Evolutionary conservation across 2,329 filamentous ascomycete species (phyloP).

Genomic region (Hansfordia pulvinata): DNA sequence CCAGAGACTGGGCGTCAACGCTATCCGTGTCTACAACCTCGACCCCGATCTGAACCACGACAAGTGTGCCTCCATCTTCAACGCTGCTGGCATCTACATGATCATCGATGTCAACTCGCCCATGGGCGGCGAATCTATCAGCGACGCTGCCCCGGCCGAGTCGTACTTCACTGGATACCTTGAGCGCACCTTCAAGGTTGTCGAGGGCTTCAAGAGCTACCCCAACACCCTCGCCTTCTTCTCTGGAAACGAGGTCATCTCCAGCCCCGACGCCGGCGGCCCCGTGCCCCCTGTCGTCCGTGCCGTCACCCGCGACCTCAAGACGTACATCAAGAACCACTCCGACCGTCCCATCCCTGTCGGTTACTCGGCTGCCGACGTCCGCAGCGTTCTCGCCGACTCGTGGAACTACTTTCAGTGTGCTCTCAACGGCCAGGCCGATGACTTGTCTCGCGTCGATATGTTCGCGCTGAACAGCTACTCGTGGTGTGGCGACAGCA

Average conservation of each 20-base stretch:
- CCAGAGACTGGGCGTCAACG: constrained; percentile 51
- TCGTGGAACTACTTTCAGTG: constrained; percentile 68
- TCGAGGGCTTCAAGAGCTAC: constrained; percentile 54
- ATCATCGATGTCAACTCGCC: constrained; percentile 57
- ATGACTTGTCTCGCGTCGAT: constrained; percentile 52
- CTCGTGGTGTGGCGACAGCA: constrained; percentile 57
- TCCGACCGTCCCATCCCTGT: constrained; percentile 57
- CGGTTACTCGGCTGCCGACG: constrained; percentile 71
- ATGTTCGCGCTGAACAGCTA: constrained; percentile 70
- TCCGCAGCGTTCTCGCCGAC: constrained; percentile 58
- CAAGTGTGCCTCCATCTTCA: constrained; percentile 54
- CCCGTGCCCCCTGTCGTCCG: constrained; percentile 56
- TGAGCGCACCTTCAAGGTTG: constrained; percentile 53
- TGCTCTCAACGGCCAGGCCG: constrained; percentile 34
- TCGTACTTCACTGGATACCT: constrained; percentile 47
- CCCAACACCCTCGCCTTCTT: constrained; percentile 62
- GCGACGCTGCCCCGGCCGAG: constrained; percentile 39
- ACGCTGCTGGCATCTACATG: constrained; percentile 56
- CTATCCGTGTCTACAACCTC: constrained; percentile 58
- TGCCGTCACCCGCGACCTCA: constrained; percentile 67
- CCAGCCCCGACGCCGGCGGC: constrained; percentile 44
- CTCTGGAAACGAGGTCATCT: constrained; percentile 68
- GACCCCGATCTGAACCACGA: constrained; percentile 54
- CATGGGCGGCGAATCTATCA: constrained; percentile 41
- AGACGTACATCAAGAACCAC: constrained; percentile 66